Percentiles rank a stretch among this genome's conserved stretches.
phyloP scores from a whole-genome alignment of 75 land plant species.

The Cryptomeria japonica region DNA sequence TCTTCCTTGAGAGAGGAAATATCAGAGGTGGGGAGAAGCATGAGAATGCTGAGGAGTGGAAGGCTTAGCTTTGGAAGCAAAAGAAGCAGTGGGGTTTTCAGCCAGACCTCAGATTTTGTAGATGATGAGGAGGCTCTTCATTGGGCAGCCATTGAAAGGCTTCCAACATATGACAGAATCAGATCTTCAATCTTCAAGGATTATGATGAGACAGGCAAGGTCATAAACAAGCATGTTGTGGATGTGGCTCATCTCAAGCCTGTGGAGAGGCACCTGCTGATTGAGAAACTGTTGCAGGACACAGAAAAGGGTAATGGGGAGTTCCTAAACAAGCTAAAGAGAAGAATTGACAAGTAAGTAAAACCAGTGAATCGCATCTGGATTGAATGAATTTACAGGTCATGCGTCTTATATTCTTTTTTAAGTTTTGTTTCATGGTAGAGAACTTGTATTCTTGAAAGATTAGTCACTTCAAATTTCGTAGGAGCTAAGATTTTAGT shows the following conservation, averaged over 20 bases:
- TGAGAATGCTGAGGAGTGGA: background rate
- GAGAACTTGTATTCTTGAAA: no score
- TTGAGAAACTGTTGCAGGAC: conserved; percentile 57
- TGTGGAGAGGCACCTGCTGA: conserved; percentile 52
- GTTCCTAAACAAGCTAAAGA: conserved; percentile 50
- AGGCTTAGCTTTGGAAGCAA: conserved; percentile 3
- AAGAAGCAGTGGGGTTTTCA: background rate
- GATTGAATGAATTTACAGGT: no score
- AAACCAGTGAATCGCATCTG: no score
- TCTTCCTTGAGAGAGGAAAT: background rate
- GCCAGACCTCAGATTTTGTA: background rate
- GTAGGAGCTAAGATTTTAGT: no score
- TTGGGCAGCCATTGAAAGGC: conserved; percentile 35
- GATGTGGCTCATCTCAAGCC: conserved; percentile 60
- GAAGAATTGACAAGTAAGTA: conserved; percentile 59
- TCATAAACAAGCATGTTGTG: conserved; percentile 18
- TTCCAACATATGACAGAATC: conserved; percentile 18
- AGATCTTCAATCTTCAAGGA: conserved; percentile 21
- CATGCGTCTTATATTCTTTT: no score
- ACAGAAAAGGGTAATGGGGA: conserved; percentile 65
- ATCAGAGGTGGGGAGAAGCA: conserved; percentile 2
- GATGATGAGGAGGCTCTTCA: conserved; percentile 17
- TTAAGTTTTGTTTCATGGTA: no score
- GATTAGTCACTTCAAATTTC: no score
- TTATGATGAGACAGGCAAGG: conserved; percentile 4